These are phyloP conservation scores for Pseudohalonectria lignicola DNA, from an alignment of 2,329 filamentous ascomycete species.

Conservation along the genomic window DNA sequence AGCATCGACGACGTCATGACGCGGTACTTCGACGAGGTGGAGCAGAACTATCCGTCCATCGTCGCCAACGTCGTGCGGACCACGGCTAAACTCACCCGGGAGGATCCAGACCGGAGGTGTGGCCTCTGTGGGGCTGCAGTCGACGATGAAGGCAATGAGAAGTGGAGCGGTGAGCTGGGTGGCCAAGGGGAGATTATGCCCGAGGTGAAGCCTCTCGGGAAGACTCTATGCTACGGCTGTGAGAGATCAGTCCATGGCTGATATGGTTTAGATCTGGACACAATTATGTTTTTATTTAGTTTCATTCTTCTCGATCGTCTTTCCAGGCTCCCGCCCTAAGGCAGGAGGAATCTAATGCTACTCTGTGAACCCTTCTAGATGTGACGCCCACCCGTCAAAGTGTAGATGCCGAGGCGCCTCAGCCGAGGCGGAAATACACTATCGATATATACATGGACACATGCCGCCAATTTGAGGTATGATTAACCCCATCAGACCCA, in stretches of 20 bases:
- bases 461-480: too few relatives aligned
- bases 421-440: not conserved
- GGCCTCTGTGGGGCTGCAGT: constrained; percentile 60
- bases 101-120: constrained; percentile 32
- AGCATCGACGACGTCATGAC: constrained; percentile 88
- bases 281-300: too few relatives aligned
- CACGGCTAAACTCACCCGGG: constrained; percentile 62
- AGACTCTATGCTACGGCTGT: constrained; percentile 61
- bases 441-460: too few relatives aligned
- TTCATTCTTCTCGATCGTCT: too few relatives aligned
- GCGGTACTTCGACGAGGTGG: constrained; percentile 79
- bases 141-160: constrained; percentile 49
- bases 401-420: too few relatives aligned
- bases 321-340: too few relatives aligned
- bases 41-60: constrained; percentile 77
- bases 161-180: constrained; percentile 51
- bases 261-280: too few relatives aligned
- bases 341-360: too few relatives aligned
- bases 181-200: constrained; percentile 16
- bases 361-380: too few relatives aligned
- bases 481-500: too few relatives aligned
- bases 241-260: constrained; percentile 50
- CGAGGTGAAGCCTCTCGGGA: constrained; percentile 11
- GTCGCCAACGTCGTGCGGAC: constrained; percentile 94
- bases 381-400: too few relatives aligned